These are phyloP conservation scores for Phytophthora lateralis DNA, from an alignment of 352 stramenopile genomes.

Conservation along the genomic window DNA sequence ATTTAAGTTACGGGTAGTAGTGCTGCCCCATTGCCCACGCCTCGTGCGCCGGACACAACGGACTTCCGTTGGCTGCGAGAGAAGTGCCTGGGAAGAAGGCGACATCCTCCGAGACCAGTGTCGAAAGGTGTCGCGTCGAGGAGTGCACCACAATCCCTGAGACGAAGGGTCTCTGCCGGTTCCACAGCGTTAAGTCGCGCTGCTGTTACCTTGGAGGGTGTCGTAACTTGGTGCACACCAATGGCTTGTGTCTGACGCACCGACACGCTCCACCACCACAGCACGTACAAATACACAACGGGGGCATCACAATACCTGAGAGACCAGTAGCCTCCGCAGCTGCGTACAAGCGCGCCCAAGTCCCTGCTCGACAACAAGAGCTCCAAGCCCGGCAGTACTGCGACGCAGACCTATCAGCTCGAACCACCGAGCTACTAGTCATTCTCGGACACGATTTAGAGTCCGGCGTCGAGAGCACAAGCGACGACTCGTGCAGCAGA, in stretches of 20 bases:
- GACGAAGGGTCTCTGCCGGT: constrained; percentile 1
- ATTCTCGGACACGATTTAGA: not conserved
- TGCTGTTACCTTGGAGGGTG: constrained; percentile 7
- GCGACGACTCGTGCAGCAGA: not conserved
- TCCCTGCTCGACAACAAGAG: constrained; percentile 10
- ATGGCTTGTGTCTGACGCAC: constrained; percentile 14
- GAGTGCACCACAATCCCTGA: not conserved
- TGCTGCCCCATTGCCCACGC: constrained; percentile 4
- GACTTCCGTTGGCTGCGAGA: not conserved
- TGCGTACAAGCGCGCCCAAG: not conserved
- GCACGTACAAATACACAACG: not conserved
- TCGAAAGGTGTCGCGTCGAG: not conserved
- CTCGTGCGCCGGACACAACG: constrained; percentile 8
- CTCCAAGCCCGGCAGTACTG: constrained; percentile 12
- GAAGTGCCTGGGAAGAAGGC: not conserved
- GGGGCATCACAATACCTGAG: not conserved
- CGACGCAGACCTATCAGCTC: not conserved
- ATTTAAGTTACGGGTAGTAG: not conserved
- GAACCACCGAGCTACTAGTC: constrained; percentile 9
- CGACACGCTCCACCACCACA: not conserved
- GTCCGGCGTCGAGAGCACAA: not conserved
- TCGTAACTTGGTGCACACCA: not conserved
- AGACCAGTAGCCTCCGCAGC: too few species aligned
- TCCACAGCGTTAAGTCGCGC: constrained; percentile 8
- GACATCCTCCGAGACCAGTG: not conserved